Evolutionary conservation across 2,329 filamentous ascomycete species (phyloP), one percentile per base, ranked within the genome.

Genomic region (Lojkania enalia): DNA sequence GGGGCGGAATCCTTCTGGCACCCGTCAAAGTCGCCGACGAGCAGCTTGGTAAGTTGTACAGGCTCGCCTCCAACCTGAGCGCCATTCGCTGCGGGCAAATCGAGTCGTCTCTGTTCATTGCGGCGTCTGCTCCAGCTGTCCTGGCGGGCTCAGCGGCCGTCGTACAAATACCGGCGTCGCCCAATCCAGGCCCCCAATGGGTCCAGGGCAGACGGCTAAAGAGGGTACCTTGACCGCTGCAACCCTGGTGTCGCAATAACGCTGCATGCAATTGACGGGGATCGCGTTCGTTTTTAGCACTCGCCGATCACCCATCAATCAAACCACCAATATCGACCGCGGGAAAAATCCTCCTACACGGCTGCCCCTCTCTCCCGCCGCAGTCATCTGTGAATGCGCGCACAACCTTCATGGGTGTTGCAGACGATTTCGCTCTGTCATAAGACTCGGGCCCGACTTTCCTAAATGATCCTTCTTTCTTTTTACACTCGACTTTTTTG

Each of bases 221-320:
- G 16, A 47, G 33, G 44, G 9, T 31, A 39, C 44, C 32, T 23
- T 23, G 21, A 29, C 25, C 29, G 35, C 36, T 30, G n/a, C 18
- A 39, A 21, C 6, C 38, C 14, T 41, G 35, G 35, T 39, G 35
- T 44, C 42, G 42, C 42, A 44, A 44, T 39, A 39, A 44, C 15
- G 35, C 18, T 46, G 39, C 39, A 32, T 40, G 43, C 40, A 40
- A 35, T 25, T 36, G 16, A 20, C 27, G 29, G 30, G 40, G 29
- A 9, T 15, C 16, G 9, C 13, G 36, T 44, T 41, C 42, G 39
- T 50, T 47, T 48, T 46, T 44, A 45, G 41, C 33, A 40, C 21
- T 33, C 12, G 44, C 32, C 42, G 36, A 44, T 47, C 48, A 42
- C 27, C 27, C 33, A 31, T 21, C 15, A 30, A 37, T 42, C 44